phyloP scores from a whole-genome alignment of 2,329 filamentous ascomycete species.

The Diaporthe citrichinensis region DNA sequence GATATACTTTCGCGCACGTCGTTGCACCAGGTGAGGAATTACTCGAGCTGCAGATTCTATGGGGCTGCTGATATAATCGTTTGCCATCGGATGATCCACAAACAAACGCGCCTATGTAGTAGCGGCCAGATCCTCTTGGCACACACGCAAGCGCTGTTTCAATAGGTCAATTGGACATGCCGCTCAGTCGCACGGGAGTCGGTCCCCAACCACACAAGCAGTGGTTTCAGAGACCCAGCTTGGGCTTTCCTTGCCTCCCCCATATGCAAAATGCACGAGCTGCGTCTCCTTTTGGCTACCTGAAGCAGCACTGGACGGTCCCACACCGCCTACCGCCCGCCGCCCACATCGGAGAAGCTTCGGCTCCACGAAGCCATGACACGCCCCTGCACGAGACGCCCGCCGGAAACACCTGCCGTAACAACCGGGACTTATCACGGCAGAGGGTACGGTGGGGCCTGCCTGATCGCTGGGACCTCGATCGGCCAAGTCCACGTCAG shows the following conservation, averaged over 20 bases:
- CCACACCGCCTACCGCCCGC: neutral
- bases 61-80: conserved; percentile 13
- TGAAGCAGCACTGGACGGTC: neutral
- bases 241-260: neutral
- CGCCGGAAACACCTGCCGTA: conserved; percentile 19
- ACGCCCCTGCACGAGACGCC: conserved; percentile 3
- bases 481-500: conserved; percentile 5
- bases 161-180: neutral
- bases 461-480: neutral
- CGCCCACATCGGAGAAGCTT: conserved; percentile 8
- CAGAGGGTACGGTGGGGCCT: neutral
- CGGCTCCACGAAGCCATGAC: conserved; percentile 18
- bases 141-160: conserved; percentile 24
- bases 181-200: neutral
- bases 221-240: neutral
- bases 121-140: neutral
- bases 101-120: neutral
- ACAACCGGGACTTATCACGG: neutral
- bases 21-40: neutral
- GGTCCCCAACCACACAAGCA: neutral
- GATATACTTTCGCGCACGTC: neutral
- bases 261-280: neutral
- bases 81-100: neutral
- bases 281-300: conserved; percentile 2
- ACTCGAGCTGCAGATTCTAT: conserved; percentile 13